phyloP scores from a whole-genome alignment of 495 filamentous ascomycete genomes.

The Neurospora hispaniola region DNA sequence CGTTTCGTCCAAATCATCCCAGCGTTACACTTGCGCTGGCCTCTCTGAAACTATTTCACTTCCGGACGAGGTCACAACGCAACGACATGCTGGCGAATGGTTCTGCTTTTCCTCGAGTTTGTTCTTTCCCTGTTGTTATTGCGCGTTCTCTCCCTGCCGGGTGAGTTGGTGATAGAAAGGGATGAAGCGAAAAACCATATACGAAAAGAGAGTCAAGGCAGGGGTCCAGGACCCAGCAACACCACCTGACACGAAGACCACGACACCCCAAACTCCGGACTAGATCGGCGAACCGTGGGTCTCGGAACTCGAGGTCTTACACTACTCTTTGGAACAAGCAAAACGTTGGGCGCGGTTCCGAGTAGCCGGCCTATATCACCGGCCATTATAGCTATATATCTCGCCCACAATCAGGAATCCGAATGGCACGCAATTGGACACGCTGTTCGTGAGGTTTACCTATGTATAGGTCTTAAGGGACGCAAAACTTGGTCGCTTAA shows the following conservation, averaged over 20 bases:
- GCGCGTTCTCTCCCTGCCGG: background rate
- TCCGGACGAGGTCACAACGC: background rate
- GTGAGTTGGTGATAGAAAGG: background rate
- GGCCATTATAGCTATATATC: background rate
- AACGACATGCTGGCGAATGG: background rate
- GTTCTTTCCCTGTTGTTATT: background rate
- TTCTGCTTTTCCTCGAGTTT: background rate
- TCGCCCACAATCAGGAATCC: background rate
- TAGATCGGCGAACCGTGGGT: constrained; percentile 4
- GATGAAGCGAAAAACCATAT: background rate
- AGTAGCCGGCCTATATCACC: background rate
- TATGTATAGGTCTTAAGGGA: background rate
- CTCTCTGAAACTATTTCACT: background rate
- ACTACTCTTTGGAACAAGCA: background rate
- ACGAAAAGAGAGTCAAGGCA: background rate
- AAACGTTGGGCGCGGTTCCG: background rate
- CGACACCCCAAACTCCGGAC: background rate
- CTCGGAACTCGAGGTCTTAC: background rate
- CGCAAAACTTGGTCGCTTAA: constrained; percentile 26
- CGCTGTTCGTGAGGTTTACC: background rate
- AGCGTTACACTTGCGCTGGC: background rate
- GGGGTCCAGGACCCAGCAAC: background rate
- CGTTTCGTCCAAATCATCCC: background rate
- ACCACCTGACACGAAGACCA: background rate
- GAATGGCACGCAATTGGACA: background rate